Base-by-base conservation (phyloP, 1,284 basidiomycete genomes). In the Fomes fomentarius region DNA sequence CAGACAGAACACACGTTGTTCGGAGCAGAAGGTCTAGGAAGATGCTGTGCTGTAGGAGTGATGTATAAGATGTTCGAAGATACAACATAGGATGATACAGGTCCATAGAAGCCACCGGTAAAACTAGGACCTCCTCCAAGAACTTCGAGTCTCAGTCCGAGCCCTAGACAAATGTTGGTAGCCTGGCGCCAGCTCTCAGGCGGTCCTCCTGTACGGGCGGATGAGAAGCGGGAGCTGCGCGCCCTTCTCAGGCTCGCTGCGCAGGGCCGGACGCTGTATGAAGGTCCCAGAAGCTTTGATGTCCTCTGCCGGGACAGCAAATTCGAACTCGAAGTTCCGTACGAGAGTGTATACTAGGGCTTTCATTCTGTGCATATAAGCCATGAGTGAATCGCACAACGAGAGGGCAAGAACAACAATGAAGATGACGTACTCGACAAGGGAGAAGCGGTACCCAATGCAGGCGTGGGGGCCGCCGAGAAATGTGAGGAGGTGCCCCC, bases 391-490 rank as follows among this genome's bases (percentile, higher is more conserved):
- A 30, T 7, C 28, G 28, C 28, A 30, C 28, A 30, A 30, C 12
- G 12, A 12, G 28, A 30, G 12, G 7, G 28, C 28, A 30, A 12
- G 28, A 30, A 15, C 4, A 24, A n/a, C 21, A 39, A 10, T 10
- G 40, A 12, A 19, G 8, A 7, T 30, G 17, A 68, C 74, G 56
- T 59, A 84, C 82, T 91, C 87, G 17, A 82, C 73, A 21, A 91
- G 62, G 1, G 87, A 79, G 64, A 91, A 90, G 4, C 85, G 80
- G 66, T 85, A 90, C 0, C 88, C 88, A 39, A 87, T 87, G 63
- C 85, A 87, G 1, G 82, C 76, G 31, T 78, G 77, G 7, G 82
- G 77, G 1, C 85, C 85, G 19, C 80, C 81, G 3, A 83, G 60
- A 74, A 89, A 90, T 1, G 81, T 79, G 44, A 89, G 69, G 63